Conservation (phyloP, 305 asterid species). For the Galium porrigens region DNA sequence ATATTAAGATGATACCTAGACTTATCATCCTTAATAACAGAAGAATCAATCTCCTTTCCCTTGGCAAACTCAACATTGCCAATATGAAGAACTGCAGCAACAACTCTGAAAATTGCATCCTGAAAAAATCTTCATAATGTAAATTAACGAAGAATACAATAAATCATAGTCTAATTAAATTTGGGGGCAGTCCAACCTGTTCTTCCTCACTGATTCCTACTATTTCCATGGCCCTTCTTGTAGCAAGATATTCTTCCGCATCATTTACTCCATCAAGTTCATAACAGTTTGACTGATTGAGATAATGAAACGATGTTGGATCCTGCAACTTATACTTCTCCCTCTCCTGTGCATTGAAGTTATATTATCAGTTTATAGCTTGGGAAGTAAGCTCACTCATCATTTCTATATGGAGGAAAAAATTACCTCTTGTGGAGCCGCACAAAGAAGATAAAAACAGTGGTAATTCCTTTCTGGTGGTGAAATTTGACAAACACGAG, state of each 20-base stretch:
- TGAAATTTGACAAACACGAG: conserved; percentile 96
- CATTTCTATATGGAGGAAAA: conserved; percentile 6
- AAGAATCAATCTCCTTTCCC: conserved; percentile 91
- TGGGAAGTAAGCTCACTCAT: not conserved
- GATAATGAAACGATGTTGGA: conserved; percentile 69
- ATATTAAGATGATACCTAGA: conserved; percentile 80
- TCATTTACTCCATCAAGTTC: conserved; percentile 83
- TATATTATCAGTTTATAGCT: conserved; percentile 12
- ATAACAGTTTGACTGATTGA: conserved; percentile 78
- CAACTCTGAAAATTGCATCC: conserved; percentile 94
- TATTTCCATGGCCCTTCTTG: conserved; percentile 98
- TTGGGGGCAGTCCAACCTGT: conserved; percentile 46
- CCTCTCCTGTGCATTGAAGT: conserved; percentile 45
- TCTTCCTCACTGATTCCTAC: conserved; percentile 96
- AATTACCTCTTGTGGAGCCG: conserved; percentile 82
- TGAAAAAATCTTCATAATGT: conserved; percentile 21
- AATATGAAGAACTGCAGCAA: conserved; percentile 91
- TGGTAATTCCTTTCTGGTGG: conserved; percentile 96
- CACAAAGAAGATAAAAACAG: conserved; percentile 95
- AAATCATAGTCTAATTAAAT: conserved; percentile 5
- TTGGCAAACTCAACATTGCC: conserved; percentile 91
- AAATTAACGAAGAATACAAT: conserved; percentile 14
- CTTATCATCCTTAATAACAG: conserved; percentile 80
- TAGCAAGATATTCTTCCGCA: conserved; percentile 80
- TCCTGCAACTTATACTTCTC: conserved; percentile 65